These are phyloP conservation scores for Dictyophora rubrovolvata DNA, from an alignment of 768 basidiomycete species.

Conservation along the genomic window DNA sequence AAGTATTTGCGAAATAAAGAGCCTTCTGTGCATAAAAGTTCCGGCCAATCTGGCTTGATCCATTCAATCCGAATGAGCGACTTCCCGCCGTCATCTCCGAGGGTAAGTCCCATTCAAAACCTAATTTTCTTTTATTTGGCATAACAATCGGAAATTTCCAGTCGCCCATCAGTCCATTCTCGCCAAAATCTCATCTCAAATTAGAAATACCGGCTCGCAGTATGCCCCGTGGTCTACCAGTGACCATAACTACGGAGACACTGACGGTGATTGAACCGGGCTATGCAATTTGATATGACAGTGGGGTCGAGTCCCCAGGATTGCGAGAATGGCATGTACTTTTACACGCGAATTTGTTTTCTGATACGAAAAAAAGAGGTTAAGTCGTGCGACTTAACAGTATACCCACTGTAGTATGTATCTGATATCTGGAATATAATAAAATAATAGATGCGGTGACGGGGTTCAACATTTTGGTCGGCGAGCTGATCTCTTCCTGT, in stretches of 20 bases:
- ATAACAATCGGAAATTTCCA: background rate
- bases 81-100: background rate
- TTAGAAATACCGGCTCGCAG: background rate
- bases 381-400: background rate
- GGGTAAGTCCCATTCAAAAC: background rate
- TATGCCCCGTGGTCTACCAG: background rate
- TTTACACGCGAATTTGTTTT: too few relatives aligned
- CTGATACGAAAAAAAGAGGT: too few relatives aligned
- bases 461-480: constrained; percentile 53
- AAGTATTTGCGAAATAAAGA: background rate
- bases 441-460: background rate
- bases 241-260: background rate
- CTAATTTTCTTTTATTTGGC: background rate
- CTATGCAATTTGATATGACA: background rate
- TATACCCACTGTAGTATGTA: background rate
- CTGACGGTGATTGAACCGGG: background rate
- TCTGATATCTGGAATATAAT: background rate
- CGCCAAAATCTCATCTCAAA: background rate
- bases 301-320: too few relatives aligned
- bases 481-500: constrained; percentile 49
- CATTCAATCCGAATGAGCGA: constrained; percentile 1
- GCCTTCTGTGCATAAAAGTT: background rate
- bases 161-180: background rate
- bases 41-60: background rate
- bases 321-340: too few relatives aligned